Conservation (phyloP, 2,329 filamentous ascomycete species). For the Grosmannia huntii region DNA sequence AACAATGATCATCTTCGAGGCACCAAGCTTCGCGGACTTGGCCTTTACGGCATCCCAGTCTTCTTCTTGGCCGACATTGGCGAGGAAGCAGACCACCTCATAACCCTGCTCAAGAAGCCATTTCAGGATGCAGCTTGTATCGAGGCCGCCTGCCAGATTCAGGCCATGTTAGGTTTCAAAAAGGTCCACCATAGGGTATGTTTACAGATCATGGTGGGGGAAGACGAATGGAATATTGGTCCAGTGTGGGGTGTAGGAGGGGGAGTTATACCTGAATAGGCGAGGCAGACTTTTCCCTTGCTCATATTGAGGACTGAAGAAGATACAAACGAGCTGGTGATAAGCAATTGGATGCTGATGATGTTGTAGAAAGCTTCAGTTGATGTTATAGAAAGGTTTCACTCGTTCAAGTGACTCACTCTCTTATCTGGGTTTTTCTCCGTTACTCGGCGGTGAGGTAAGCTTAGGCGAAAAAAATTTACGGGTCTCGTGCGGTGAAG, state of each 20-base stretch:
- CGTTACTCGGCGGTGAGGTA: conserved; percentile 2
- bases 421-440: conserved; percentile 5
- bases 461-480: background rate
- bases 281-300: conserved; percentile 21
- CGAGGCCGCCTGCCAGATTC: conserved; percentile 12
- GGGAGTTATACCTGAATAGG: conserved; percentile 13
- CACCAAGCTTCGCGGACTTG: conserved; percentile 50
- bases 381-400: background rate
- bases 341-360: background rate
- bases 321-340: background rate
- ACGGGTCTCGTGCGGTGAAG: background rate
- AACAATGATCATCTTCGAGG: conserved; percentile 47
- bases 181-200: background rate
- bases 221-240: background rate
- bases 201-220: background rate
- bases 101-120: conserved; percentile 34
- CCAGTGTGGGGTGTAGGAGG: background rate
- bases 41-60: conserved; percentile 60
- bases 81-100: conserved; percentile 50
- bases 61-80: conserved; percentile 65
- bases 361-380: background rate
- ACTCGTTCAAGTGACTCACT: background rate
- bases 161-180: conserved; percentile 10
- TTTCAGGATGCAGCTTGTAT: conserved; percentile 14
- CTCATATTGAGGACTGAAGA: conserved; percentile 14